Evolutionary conservation across 768 basidiomycete genomes (phyloP).

Genomic region (Hypholoma fasciculare): DNA sequence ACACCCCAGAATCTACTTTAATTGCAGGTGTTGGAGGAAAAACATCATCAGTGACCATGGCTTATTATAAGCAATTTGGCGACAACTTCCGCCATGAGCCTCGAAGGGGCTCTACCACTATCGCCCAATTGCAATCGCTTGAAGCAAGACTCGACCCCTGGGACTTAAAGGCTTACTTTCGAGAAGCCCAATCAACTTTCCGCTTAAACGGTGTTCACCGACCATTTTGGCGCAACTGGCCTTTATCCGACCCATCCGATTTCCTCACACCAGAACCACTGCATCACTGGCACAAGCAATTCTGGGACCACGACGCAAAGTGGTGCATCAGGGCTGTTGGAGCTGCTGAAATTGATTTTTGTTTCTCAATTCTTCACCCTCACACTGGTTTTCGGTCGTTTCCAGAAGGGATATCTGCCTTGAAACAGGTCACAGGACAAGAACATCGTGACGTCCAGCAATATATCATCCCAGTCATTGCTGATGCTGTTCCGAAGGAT

Average conservation of each 20-base stretch:
- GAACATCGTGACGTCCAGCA: constrained; percentile 38
- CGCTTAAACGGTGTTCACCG: constrained; percentile 30
- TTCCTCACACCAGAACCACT: constrained; percentile 38
- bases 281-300: constrained; percentile 36
- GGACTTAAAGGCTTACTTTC: not conserved
- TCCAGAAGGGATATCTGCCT: constrained; percentile 31
- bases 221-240: constrained; percentile 40
- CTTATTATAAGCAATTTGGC: constrained; percentile 25
- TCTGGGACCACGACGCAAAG: constrained; percentile 37
- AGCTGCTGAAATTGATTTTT: constrained; percentile 32
- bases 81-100: constrained; percentile 23
- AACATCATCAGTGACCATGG: constrained; percentile 28
- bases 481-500: constrained; percentile 25
- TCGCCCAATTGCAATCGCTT: not conserved
- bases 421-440: constrained; percentile 42
- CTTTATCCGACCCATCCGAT: constrained; percentile 27
- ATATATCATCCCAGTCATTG: constrained; percentile 33
- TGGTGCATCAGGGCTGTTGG: constrained; percentile 37
- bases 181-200: constrained; percentile 15
- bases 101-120: not conserved
- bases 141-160: not conserved
- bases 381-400: constrained; percentile 37
- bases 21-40: constrained; percentile 24
- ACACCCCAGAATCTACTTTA: constrained; percentile 27
- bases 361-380: constrained; percentile 35